Evolutionary conservation across 225 moss, liverwort and hornwort species (phyloP).

Genomic region (Polytrichum formosum): DNA sequence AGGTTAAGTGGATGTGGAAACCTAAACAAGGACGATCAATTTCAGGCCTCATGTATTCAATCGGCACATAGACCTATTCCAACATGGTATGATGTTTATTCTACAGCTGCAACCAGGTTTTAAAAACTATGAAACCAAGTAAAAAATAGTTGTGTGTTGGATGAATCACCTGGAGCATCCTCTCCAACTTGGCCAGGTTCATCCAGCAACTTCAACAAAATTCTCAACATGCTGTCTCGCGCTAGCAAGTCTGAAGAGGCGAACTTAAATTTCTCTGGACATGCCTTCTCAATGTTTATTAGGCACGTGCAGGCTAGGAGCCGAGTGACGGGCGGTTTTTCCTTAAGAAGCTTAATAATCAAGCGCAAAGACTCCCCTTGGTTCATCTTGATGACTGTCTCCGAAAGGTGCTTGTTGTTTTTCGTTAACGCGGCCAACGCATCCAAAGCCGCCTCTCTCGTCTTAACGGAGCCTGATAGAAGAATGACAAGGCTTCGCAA

Average conservation of each 20-base stretch:
- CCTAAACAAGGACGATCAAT: no score
- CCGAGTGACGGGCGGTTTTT: conserved; percentile 79
- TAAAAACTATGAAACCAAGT: no score
- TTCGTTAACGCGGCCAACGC: conserved; percentile 81
- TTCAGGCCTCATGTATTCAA: no score
- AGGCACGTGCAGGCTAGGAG: conserved; percentile 86
- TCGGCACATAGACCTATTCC: no score
- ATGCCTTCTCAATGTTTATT: conserved; percentile 78
- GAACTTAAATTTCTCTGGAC: conserved; percentile 54
- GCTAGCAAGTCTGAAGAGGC: conserved; percentile 50
- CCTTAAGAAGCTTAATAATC: conserved; percentile 72
- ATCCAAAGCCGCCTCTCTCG: conserved; percentile 85
- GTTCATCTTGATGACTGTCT: conserved; percentile 64
- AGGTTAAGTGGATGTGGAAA: no score
- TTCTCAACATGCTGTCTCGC: conserved; percentile 75
- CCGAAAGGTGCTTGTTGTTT: conserved; percentile 75
- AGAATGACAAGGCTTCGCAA: conserved; percentile 77
- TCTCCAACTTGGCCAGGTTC: conserved; percentile 91
- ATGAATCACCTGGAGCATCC: conserved; percentile 64
- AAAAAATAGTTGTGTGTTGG: not conserved
- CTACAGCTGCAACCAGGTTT: no score
- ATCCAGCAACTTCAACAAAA: conserved; percentile 84
- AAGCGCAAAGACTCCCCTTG: conserved; percentile 53
- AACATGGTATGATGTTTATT: no score
- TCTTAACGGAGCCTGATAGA: conserved; percentile 72